phyloP scores from a whole-genome alignment of 2,329 filamentous ascomycete genomes.

The Aspergillus ruber region DNA sequence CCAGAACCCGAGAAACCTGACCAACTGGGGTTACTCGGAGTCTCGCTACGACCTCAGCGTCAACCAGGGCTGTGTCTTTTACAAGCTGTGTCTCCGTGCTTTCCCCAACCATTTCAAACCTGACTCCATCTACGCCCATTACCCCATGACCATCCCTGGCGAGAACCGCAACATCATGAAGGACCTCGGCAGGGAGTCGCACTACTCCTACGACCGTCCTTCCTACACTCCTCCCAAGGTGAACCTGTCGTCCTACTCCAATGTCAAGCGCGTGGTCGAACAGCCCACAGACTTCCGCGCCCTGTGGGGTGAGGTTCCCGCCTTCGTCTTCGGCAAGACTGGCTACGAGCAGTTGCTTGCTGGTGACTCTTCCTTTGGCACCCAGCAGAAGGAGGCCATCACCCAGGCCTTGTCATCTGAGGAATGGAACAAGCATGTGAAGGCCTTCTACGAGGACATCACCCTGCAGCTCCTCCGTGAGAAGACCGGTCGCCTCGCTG shows the following conservation, averaged over 20 bases:
- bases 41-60: slow-evolving; percentile 65
- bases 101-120: slow-evolving; percentile 73
- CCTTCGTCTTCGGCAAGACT: slow-evolving; percentile 56
- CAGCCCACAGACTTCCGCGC: slow-evolving; percentile 58
- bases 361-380: slow-evolving; percentile 45
- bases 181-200: slow-evolving; percentile 57
- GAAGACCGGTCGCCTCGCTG: slow-evolving; percentile 59
- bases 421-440: slow-evolving; percentile 57
- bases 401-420: slow-evolving; percentile 55
- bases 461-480: slow-evolving; percentile 56
- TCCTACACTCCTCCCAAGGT: slow-evolving; percentile 45
- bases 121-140: slow-evolving; percentile 77
- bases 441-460: slow-evolving; percentile 60
- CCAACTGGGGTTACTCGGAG: slow-evolving; percentile 78
- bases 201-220: slow-evolving; percentile 65
- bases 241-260: slow-evolving; percentile 55
- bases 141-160: slow-evolving; percentile 61
- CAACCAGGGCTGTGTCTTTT: slow-evolving; percentile 77
- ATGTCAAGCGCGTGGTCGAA: slow-evolving; percentile 56
- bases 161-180: slow-evolving; percentile 68
- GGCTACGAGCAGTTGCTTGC: slow-evolving; percentile 53
- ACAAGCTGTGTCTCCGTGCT: slow-evolving; percentile 73
- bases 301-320: slow-evolving; percentile 58
- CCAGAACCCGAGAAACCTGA: slow-evolving; percentile 66
- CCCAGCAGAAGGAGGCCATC: slow-evolving; percentile 49